Evolutionary conservation across 108 stramenopile genomes (phyloP), one percentile per base, ranked within the genome.

Genomic region (Conticribra weissflogii): DNA sequence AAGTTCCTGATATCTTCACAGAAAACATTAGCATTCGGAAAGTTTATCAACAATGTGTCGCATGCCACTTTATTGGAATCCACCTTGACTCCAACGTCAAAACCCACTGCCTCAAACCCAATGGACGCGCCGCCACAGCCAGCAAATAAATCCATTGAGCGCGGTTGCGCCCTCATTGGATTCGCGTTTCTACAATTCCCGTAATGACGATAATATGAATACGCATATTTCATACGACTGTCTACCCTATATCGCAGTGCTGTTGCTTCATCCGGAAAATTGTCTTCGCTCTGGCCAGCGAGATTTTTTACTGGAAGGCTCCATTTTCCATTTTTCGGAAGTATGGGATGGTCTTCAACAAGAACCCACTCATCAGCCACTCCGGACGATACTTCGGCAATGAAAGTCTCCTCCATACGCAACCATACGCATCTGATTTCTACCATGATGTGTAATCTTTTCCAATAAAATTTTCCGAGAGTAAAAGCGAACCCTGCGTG

Each of bases 121-220:
- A 36, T 29, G 22, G 52, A 48, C 58, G 66, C 59, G 0, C 80
- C 80, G 17, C 74, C 80, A 28, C 62, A 53, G 17, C 80, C 74
- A 9, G 74, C 80, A 64, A 75, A 81, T 36, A 71, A n/a, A 16
- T 81, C 80, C 25, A 79, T 22, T 14, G 30, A 28, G 27, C 15
- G 18, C 3, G 76, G 76, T 49, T 23, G 3, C 16, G 34, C 24
- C 19, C 24, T 3, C 3, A 4, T 21, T 5, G 32, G 3, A n/a
- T 36, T 3, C 32, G 3, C n/a, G 3, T 41, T 3, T 9, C 3
- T 36, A 3, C 44, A 4, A 5, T 28, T 18, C 18, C 33, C 24
- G 8, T 15, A 15, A 28, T 25, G 25, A 25, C 3, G 24, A 21
- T 55, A 14, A 28, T 18, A 41, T 21, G 22, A 61, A 24, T 46